Percentiles rank a stretch among this genome's conserved stretches.
Evolutionary conservation across 352 stramenopile genomes (phyloP).

Genomic region (Phytopythium boreale): DNA sequence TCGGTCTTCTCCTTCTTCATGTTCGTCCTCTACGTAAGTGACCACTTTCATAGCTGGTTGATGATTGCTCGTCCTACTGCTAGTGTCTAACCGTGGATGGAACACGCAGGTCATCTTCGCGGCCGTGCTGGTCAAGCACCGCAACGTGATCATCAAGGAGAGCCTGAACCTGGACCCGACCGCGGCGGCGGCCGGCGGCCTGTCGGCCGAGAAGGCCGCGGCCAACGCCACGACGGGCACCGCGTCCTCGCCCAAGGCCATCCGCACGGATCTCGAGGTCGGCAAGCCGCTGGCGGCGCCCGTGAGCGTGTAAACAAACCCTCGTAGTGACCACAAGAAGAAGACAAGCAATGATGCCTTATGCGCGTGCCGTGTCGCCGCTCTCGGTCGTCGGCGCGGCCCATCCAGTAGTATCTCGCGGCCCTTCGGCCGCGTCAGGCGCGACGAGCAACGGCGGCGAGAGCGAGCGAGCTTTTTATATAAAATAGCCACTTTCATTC

Average conservation of each 20-base stretch:
- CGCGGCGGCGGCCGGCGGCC: constrained; percentile 12
- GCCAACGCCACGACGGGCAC: constrained; percentile 20
- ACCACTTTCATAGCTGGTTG: not conserved
- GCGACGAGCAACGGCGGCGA: no score
- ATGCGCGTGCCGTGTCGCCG: no score
- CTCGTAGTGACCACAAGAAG: not conserved
- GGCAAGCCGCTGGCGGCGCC: constrained; percentile 52
- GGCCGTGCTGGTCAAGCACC: constrained; percentile 69
- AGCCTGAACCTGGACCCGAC: constrained; percentile 39
- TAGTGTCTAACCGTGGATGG: constrained; percentile 2
- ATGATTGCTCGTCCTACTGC: constrained; percentile 3
- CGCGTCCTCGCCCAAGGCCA: constrained; percentile 57
- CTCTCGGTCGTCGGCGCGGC: no score
- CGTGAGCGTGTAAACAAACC: constrained; percentile 55
- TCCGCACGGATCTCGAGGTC: constrained; percentile 59
- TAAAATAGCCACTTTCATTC: constrained; percentile 1
- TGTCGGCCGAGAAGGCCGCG: constrained; percentile 49
- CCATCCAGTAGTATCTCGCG: no score
- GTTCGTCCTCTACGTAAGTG: constrained; percentile 82
- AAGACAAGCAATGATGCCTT: not conserved
- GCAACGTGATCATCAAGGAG: constrained; percentile 84
- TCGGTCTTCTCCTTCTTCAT: constrained; percentile 87
- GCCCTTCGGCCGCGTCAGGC: no score
- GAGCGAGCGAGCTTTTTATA: not conserved
- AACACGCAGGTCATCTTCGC: constrained; percentile 48